Conservation (phyloP, 2,329 filamentous ascomycete species). For the Neurospora sp. region DNA sequence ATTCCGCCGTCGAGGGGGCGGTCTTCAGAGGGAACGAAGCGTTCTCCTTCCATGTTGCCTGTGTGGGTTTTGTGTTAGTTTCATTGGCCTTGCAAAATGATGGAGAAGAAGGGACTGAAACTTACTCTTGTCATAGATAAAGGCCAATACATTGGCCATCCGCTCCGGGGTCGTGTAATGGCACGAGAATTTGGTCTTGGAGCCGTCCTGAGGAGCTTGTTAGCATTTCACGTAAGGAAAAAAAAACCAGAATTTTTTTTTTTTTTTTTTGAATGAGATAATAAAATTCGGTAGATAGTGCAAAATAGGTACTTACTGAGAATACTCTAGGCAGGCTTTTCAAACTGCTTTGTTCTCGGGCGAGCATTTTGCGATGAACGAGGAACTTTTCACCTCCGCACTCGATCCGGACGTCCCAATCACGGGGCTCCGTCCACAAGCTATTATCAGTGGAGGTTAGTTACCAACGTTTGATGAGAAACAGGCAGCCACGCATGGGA, state of each 20-base stretch:
- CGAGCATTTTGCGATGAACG: neutral
- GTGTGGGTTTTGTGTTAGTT: neutral
- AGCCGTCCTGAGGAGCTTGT: neutral
- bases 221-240: neutral
- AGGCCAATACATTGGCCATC: neutral
- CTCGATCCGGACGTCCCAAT: neutral
- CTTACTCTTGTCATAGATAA: neutral
- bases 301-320: neutral
- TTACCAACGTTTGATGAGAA: neutral
- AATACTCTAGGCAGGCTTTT: neutral
- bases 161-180: neutral
- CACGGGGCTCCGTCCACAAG: neutral
- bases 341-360: neutral
- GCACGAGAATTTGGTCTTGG: neutral
- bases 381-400: neutral
- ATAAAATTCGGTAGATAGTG: neutral
- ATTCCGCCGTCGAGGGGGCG: neutral
- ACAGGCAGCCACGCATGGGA: neutral
- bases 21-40: neutral
- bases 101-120: neutral
- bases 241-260: too few species aligned
- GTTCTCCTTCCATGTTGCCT: neutral
- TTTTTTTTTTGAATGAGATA: too few species aligned
- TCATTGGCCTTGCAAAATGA: neutral
- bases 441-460: neutral